These are phyloP conservation scores for Penicillium sclerotiorum DNA, from an alignment of 2,329 filamentous ascomycete genomes.

Conservation along the genomic window DNA sequence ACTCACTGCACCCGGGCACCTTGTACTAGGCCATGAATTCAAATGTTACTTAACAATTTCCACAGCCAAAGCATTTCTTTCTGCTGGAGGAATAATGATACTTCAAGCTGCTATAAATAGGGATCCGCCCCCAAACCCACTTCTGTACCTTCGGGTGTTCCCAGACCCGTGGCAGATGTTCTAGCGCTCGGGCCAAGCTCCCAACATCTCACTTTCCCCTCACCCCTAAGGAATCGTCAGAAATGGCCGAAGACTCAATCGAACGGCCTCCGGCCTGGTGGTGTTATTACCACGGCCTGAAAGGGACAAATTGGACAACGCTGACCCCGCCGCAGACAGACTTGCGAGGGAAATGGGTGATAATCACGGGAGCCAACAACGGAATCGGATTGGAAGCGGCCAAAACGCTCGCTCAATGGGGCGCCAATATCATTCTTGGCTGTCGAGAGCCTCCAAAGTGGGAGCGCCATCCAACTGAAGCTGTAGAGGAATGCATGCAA, in stretches of 20 bases:
- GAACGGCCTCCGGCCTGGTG: background rate
- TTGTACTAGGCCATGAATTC: too few relatives aligned
- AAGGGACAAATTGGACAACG: background rate
- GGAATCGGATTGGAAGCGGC: constrained; percentile 11
- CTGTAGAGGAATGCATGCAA: constrained; percentile 1
- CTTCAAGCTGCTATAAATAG: too few relatives aligned
- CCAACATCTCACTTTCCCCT: too few relatives aligned
- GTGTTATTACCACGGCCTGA: background rate
- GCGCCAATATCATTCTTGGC: constrained; percentile 7
- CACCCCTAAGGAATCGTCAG: too few relatives aligned
- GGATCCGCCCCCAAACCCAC: too few relatives aligned
- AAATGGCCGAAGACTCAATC: background rate
- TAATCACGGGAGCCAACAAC: constrained; percentile 10
- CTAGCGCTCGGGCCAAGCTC: too few relatives aligned
- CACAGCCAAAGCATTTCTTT: too few relatives aligned
- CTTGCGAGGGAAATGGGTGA: constrained; percentile 11
- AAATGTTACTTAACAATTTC: too few relatives aligned
- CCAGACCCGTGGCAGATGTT: too few relatives aligned
- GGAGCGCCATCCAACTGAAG: constrained; percentile 5
- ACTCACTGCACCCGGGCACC: too few relatives aligned
- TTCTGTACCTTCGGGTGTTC: too few relatives aligned
- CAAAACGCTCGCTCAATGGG: constrained; percentile 9
- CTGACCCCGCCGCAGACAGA: background rate
- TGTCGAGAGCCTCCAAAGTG: constrained; percentile 9
- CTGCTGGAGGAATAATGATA: too few relatives aligned